A percentile compares a stretch with the other conserved stretches of the same genome.
Evolutionary conservation across 148 eudicot genomes (phyloP).

Genomic region (Talinum fruticosum): DNA sequence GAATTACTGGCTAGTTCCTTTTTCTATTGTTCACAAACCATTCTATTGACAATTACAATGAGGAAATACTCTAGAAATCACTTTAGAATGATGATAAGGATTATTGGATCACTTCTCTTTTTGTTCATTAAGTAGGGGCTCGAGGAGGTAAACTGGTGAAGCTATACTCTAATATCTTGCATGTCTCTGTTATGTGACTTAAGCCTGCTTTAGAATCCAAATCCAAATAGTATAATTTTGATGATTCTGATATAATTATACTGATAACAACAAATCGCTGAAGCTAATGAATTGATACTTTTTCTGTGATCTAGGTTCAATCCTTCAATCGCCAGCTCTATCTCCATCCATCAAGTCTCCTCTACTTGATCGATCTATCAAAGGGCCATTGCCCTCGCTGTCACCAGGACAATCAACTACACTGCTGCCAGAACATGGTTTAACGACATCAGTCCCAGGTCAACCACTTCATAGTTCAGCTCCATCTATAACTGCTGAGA

Average conservation of each 20-base stretch:
- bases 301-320: constrained; percentile 18
- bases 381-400: not conserved
- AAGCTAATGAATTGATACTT: constrained; percentile 6
- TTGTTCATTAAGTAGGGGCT: not conserved
- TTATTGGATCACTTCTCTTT: not conserved
- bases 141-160: not conserved
- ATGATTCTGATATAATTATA: not conserved
- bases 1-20: not conserved
- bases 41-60: not conserved
- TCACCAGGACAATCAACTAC: constrained; percentile 14
- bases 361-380: too few species aligned
- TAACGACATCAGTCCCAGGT: constrained; percentile 1
- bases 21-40: not conserved
- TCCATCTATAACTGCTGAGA: not conserved
- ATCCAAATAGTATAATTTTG: constrained; percentile 17
- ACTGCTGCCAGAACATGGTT: constrained; percentile 12
- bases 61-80: not conserved
- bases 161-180: not conserved
- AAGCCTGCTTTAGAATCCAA: constrained; percentile 19
- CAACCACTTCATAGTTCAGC: constrained; percentile 13
- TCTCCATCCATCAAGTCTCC: constrained; percentile 14
- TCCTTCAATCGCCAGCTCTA: constrained; percentile 14
- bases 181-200: not conserved
- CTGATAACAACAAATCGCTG: not conserved
- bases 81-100: not conserved